Conservation (phyloP, 805 yeast genomes). For the Ogataea trehaloabstinens region DNA sequence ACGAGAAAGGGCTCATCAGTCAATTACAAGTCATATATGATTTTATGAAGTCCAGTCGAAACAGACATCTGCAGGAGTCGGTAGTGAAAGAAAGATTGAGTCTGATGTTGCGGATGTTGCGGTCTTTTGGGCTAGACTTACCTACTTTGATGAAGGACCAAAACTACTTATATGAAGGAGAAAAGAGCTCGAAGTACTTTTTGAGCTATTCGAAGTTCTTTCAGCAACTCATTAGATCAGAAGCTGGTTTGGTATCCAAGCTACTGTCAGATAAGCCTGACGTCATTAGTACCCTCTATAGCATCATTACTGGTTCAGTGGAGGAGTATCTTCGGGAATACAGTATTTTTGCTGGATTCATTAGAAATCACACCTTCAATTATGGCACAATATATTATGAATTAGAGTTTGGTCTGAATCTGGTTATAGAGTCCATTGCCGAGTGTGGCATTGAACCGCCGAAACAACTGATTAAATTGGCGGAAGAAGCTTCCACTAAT, state of each 20-base stretch:
- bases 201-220: slow-evolving; percentile 16
- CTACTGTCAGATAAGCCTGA: slow-evolving; percentile 36
- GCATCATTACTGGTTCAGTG: slow-evolving; percentile 50
- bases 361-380: slow-evolving; percentile 40
- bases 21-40: slow-evolving; percentile 40
- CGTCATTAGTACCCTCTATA: slow-evolving; percentile 50
- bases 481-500: slow-evolving; percentile 3
- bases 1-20: slow-evolving; percentile 35
- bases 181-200: slow-evolving; percentile 15
- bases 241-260: slow-evolving; percentile 17
- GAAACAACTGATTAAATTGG: slow-evolving; percentile 8
- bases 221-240: slow-evolving; percentile 14
- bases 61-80: slow-evolving; percentile 31
- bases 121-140: slow-evolving; percentile 41
- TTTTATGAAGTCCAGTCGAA: slow-evolving; percentile 38
- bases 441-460: slow-evolving; percentile 18
- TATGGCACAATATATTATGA: slow-evolving; percentile 59
- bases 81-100: slow-evolving; percentile 42
- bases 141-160: slow-evolving; percentile 28
- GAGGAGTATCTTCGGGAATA: slow-evolving; percentile 40
- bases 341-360: slow-evolving; percentile 36
- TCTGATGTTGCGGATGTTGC: slow-evolving; percentile 42
- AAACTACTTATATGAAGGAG: slow-evolving; percentile 31
- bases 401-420: slow-evolving; percentile 29
- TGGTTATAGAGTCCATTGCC: slow-evolving; percentile 13